phyloP scores from a whole-genome alignment of 495 filamentous ascomycete genomes.

The Lentithecium fluviatile region DNA sequence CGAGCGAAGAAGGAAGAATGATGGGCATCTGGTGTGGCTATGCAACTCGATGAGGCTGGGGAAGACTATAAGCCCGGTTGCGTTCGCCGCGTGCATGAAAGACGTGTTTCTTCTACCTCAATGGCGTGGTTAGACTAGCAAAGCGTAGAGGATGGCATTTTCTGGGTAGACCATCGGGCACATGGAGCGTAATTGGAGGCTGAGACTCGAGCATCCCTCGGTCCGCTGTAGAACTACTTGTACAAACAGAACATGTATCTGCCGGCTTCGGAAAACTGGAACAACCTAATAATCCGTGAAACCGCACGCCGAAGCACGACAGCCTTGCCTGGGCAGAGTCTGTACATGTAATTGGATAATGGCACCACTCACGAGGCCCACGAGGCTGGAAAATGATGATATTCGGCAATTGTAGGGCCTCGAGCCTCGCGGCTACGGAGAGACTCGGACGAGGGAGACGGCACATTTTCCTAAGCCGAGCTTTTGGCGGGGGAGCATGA shows the following conservation, averaged over 20 bases:
- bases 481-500: constrained; percentile 22
- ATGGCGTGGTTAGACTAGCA: too few relatives aligned
- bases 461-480: constrained; percentile 30
- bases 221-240: constrained; percentile 22
- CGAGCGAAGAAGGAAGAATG: constrained; percentile 22
- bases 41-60: too few relatives aligned
- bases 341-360: neutral
- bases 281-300: constrained; percentile 19
- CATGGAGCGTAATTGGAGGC: too few relatives aligned
- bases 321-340: constrained; percentile 2
- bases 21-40: too few relatives aligned
- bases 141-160: too few relatives aligned
- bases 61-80: too few relatives aligned
- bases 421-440: constrained; percentile 15
- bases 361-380: too few relatives aligned
- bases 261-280: constrained; percentile 9
- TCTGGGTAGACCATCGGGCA: too few relatives aligned
- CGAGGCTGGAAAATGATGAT: constrained; percentile 4
- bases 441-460: constrained; percentile 31
- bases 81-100: too few relatives aligned
- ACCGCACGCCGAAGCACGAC: constrained; percentile 27
- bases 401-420: constrained; percentile 20
- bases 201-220: neutral
- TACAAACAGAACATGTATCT: constrained; percentile 15
- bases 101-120: too few relatives aligned